These are phyloP conservation scores for Amesomyces nigricolor DNA, from an alignment of 2,329 filamentous ascomycete species.

Conservation along the genomic window DNA sequence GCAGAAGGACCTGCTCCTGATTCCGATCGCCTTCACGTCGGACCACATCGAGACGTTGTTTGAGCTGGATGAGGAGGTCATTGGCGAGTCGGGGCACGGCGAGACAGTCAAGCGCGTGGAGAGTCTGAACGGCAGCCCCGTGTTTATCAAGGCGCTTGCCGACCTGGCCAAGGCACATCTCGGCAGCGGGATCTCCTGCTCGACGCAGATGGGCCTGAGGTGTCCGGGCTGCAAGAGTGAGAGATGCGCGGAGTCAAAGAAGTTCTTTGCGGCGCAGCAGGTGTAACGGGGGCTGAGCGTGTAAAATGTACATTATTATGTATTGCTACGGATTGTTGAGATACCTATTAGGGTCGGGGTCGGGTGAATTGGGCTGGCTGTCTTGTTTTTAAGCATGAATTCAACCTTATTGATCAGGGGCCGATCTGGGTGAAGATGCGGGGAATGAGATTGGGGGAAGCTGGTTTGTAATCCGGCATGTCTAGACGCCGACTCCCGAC, in stretches of 20 bases:
- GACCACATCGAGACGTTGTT: slow-evolving; percentile 97
- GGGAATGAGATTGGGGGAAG: too few species aligned
- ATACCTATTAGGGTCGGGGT: too few species aligned
- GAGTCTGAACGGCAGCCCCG: slow-evolving; percentile 81
- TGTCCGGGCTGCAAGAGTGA: slow-evolving; percentile 93
- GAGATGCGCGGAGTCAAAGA: slow-evolving; percentile 72
- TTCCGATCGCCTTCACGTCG: slow-evolving; percentile 97
- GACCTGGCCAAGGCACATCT: slow-evolving; percentile 81
- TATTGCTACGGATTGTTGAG: neutral
- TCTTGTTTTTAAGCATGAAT: too few species aligned
- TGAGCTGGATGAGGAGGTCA: slow-evolving; percentile 91
- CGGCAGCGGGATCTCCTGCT: slow-evolving; percentile 60
- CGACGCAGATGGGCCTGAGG: slow-evolving; percentile 78
- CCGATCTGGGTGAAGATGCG: too few species aligned
- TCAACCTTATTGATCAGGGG: too few species aligned
- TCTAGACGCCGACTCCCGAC: slow-evolving; percentile 4
- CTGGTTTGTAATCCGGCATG: slow-evolving; percentile 8
- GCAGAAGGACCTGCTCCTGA: slow-evolving; percentile 82
- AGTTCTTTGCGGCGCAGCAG: slow-evolving; percentile 49
- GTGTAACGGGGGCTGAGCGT: slow-evolving; percentile 1
- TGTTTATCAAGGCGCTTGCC: slow-evolving; percentile 86
- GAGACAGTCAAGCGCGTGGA: slow-evolving; percentile 86
- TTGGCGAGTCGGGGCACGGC: slow-evolving; percentile 72
- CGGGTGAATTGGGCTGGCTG: too few species aligned
- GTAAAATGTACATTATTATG: neutral